Conservation (phyloP, 768 basidiomycete species). For the Boletus subcaerulescens region DNA sequence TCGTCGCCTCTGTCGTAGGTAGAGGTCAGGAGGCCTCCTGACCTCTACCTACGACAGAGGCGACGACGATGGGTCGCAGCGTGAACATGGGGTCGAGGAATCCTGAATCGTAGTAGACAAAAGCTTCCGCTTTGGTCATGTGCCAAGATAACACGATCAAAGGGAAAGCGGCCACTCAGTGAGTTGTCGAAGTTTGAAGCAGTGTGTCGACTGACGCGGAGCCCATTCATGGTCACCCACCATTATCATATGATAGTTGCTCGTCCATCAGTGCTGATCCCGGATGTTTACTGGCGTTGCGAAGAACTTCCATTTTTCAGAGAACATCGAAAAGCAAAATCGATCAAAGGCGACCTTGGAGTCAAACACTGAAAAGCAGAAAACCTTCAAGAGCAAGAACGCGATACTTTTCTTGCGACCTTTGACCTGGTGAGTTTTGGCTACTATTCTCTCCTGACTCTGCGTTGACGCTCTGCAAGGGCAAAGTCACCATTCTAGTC, state of each 20-base stretch:
- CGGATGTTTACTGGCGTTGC: too few species aligned
- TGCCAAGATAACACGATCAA: slow-evolving; percentile 16
- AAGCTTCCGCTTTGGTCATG: slow-evolving; percentile 11
- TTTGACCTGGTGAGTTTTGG: not conserved
- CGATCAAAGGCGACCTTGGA: not conserved
- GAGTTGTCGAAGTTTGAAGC: too few species aligned
- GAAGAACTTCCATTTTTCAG: too few species aligned
- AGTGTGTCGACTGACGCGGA: too few species aligned
- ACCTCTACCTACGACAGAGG: not conserved
- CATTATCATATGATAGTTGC: rapidly evolving
- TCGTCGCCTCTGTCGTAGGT: too few species aligned
- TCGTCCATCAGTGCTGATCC: too few species aligned
- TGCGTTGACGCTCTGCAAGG: not conserved
- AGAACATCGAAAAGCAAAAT: not conserved
- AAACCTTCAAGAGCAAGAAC: not conserved
- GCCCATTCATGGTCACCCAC: too few species aligned
- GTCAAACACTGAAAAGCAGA: not conserved
- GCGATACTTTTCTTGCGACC: not conserved
- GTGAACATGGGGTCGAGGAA: too few species aligned
- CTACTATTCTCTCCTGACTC: not conserved
- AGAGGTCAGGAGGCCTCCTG: too few species aligned
- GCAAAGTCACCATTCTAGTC: not conserved
- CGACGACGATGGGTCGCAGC: too few species aligned
- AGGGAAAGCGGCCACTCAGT: not conserved
- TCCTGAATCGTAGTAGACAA: not conserved